Percentiles rank a stretch among this genome's conserved stretches.
phyloP scores from a whole-genome alignment of 495 filamentous ascomycete genomes.

The Massariosphaeria phaeospora region DNA sequence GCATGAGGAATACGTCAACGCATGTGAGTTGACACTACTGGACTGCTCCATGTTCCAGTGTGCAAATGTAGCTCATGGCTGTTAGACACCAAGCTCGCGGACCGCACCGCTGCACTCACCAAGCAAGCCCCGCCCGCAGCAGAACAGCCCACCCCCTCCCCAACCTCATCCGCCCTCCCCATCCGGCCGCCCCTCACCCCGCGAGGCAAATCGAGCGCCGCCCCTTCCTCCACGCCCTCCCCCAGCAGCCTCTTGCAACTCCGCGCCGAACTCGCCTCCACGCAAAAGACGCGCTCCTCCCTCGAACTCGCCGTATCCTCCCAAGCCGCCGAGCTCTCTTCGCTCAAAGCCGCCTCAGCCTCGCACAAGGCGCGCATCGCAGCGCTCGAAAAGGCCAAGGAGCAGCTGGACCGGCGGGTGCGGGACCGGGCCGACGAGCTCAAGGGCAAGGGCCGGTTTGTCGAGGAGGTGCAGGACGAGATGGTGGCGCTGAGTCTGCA shows the following conservation, averaged over 20 bases:
- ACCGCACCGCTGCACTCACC: slow-evolving; percentile 36
- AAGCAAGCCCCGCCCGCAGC: slow-evolving; percentile 8
- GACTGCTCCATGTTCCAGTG: background rate
- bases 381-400: slow-evolving; percentile 59
- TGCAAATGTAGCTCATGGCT: background rate
- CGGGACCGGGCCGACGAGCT: slow-evolving; percentile 83
- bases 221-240: slow-evolving; percentile 7
- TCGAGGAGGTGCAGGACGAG: slow-evolving; percentile 89
- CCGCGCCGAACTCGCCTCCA: slow-evolving; percentile 38
- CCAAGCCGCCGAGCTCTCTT: slow-evolving; percentile 33
- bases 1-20: slow-evolving; percentile 37
- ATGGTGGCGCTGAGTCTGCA: slow-evolving; percentile 78
- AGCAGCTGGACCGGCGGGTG: slow-evolving; percentile 55
- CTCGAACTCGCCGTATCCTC: slow-evolving; percentile 34
- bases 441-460: slow-evolving; percentile 69
- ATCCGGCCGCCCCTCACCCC: slow-evolving; percentile 10
- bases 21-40: slow-evolving; percentile 31
- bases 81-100: slow-evolving; percentile 43
- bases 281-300: slow-evolving; percentile 37
- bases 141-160: background rate
- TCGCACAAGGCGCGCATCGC: slow-evolving; percentile 52
- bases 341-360: slow-evolving; percentile 34
- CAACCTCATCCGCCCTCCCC: slow-evolving; percentile 5
- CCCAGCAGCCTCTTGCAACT: slow-evolving; percentile 29
- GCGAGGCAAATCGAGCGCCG: slow-evolving; percentile 2